Conservation (phyloP, 495 filamentous ascomycete genomes). For the Hypomontagnella submonticulosa region DNA sequence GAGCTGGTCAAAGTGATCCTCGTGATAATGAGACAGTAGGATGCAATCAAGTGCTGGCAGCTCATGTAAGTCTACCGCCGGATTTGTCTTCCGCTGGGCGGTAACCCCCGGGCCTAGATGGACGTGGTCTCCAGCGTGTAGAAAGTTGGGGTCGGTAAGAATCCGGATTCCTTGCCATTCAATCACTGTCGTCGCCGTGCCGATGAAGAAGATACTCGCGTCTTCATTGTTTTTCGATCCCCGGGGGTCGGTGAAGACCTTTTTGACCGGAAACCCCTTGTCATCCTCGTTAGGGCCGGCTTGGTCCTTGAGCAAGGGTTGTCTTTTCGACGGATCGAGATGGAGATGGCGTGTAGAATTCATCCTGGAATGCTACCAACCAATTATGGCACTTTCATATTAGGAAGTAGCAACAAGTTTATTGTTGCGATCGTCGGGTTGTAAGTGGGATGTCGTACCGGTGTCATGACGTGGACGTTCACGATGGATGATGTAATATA, state of each 20-base stretch:
- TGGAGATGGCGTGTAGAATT: conserved; percentile 40
- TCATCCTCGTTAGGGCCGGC: conserved; percentile 29
- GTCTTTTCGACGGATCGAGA: conserved; percentile 42
- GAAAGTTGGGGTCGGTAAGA: conserved; percentile 78
- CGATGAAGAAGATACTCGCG: conserved; percentile 65
- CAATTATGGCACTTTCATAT: not conserved
- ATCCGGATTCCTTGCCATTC: conserved; percentile 71
- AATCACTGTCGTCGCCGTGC: conserved; percentile 74
- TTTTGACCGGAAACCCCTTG: conserved; percentile 25
- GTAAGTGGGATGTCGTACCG: conserved; percentile 5
- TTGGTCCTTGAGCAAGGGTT: conserved; percentile 42
- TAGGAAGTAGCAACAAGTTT: not conserved
- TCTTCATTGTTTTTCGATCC: conserved; percentile 37
- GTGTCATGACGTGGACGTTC: conserved; percentile 38
- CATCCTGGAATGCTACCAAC: conserved; percentile 23
- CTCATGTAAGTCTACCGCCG: conserved; percentile 69
- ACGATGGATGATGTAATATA: conserved; percentile 37
- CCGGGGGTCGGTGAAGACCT: conserved; percentile 27
- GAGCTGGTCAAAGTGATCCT: conserved; percentile 71
- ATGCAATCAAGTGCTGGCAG: conserved; percentile 70
- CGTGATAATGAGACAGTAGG: conserved; percentile 74
- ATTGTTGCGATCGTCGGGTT: not conserved
- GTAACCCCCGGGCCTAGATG: conserved; percentile 73
- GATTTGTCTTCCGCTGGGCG: conserved; percentile 63
- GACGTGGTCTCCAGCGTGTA: conserved; percentile 75